phyloP scores from a whole-genome alignment of 768 basidiomycete species.

The Leccinellum luteum region DNA sequence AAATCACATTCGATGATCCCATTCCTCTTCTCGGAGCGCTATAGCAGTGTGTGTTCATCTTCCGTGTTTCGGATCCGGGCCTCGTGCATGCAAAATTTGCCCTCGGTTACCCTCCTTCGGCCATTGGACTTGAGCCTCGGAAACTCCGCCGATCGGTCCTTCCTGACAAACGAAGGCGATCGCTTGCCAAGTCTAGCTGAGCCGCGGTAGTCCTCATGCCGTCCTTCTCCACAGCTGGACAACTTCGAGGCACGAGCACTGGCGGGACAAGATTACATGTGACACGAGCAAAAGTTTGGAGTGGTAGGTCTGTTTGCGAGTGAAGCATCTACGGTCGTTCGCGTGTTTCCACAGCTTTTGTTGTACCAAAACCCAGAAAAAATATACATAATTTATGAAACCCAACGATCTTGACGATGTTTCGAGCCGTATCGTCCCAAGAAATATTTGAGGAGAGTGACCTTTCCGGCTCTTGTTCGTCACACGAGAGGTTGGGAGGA shows the following conservation, averaged over 20 bases:
- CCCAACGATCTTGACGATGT: not conserved
- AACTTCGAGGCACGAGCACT: not conserved
- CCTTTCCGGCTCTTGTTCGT: too few relatives aligned
- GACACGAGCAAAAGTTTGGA: conserved; percentile 10
- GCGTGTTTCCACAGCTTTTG: conserved; percentile 2
- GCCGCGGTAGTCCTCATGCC: not conserved
- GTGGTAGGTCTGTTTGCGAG: conserved; percentile 6
- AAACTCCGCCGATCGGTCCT: not conserved
- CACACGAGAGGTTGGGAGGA: too few relatives aligned
- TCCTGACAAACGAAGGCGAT: not conserved
- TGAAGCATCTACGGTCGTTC: conserved; percentile 4
- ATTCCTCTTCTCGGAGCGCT: not conserved
- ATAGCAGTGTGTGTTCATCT: conserved; percentile 6
- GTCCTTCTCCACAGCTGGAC: not conserved
- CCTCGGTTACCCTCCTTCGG: not conserved
- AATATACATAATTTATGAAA: not conserved
- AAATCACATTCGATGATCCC: conserved; percentile 3
- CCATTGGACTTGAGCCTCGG: not conserved
- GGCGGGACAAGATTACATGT: conserved; percentile 1
- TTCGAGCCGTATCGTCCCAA: too few relatives aligned
- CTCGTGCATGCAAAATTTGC: conserved; percentile 6
- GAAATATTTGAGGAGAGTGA: too few relatives aligned
- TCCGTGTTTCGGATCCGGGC: conserved; percentile 9
- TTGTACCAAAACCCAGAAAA: conserved; percentile 13
- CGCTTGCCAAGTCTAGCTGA: not conserved